Percentiles rank a stretch among this genome's conserved stretches.
These are phyloP conservation scores for Fusarium tupiense DNA, from an alignment of 2,329 filamentous ascomycete species.

Conservation along the genomic window DNA sequence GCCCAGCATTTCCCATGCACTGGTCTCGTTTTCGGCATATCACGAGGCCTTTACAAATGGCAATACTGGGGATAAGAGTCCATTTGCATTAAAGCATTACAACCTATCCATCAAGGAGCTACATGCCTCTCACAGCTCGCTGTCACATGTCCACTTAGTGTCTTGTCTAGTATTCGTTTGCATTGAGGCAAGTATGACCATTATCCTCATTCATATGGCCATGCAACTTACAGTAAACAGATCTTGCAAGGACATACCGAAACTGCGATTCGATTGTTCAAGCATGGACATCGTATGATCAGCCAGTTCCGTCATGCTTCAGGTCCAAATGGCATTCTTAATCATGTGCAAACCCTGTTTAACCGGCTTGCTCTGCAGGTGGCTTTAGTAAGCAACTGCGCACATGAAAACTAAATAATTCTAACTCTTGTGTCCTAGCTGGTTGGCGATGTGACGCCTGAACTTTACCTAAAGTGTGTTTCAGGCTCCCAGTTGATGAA, in stretches of 20 bases:
- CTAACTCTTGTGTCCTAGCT: not conserved
- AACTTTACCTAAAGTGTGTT: not conserved
- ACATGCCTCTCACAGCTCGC: not conserved
- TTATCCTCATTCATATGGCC: fast-evolving
- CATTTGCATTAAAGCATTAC: not conserved
- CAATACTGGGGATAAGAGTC: fast-evolving
- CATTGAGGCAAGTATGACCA: not conserved
- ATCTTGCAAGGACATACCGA: not conserved
- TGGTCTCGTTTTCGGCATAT: not conserved
- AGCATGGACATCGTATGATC: not conserved
- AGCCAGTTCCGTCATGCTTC: not conserved
- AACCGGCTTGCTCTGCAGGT: not conserved
- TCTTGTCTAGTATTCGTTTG: not conserved
- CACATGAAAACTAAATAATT: fast-evolving
- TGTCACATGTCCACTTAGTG: not conserved
- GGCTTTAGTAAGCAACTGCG: not conserved
- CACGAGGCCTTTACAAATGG: not conserved
- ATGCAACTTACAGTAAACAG: fast-evolving
- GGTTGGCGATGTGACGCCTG: fast-evolving
- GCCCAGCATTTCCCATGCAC: not conserved
- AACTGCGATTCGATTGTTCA: not conserved
- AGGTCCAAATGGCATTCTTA: fast-evolving
- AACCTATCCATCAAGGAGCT: not conserved
- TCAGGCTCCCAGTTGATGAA: not conserved
- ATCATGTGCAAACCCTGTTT: not conserved